Evolutionary conservation across 768 basidiomycete species (phyloP).

Genomic region (Russula abietina): DNA sequence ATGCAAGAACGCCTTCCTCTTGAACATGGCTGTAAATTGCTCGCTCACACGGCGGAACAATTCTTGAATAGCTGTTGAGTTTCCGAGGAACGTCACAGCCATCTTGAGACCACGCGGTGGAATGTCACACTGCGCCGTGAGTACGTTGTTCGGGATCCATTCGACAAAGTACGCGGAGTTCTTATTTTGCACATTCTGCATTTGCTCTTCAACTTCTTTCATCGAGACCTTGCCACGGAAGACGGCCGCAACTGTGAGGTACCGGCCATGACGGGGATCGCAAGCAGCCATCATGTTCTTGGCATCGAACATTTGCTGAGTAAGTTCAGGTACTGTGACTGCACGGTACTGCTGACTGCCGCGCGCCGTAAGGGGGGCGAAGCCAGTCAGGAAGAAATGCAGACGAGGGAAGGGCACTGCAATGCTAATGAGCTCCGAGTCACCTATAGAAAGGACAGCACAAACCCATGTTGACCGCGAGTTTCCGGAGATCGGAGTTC

Average conservation of each 20-base stretch:
- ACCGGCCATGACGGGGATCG: slow-evolving; percentile 94
- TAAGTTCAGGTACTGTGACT: slow-evolving; percentile 94
- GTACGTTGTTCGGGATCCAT: slow-evolving; percentile 99
- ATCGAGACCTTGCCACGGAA: slow-evolving; percentile 99
- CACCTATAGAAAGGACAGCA: slow-evolving; percentile 20
- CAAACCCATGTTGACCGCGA: slow-evolving; percentile 98
- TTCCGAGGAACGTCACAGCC: slow-evolving; percentile 96
- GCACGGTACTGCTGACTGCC: slow-evolving; percentile 95
- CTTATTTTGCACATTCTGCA: slow-evolving; percentile 96
- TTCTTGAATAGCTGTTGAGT: slow-evolving; percentile 95
- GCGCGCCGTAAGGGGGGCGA: slow-evolving; percentile 89
- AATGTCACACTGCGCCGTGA: slow-evolving; percentile 97
- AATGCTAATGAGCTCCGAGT: slow-evolving; percentile 10
- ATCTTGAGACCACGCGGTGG: slow-evolving; percentile 93
- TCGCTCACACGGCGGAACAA: slow-evolving; percentile 98
- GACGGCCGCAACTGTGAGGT: slow-evolving; percentile 93
- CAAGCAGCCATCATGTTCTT: slow-evolving; percentile 99
- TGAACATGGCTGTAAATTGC: slow-evolving; percentile 99
- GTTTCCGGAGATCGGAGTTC: slow-evolving; percentile 96
- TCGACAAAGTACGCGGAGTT: slow-evolving; percentile 98
- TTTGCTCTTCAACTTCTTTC: slow-evolving; percentile 99
- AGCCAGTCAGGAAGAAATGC: slow-evolving; percentile 99
- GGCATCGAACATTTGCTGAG: slow-evolving; percentile 98
- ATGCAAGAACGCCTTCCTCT: slow-evolving; percentile 97
- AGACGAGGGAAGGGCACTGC: slow-evolving; percentile 97